Conservation (phyloP, 2,329 filamentous ascomycete species). For the Scytalidium sp. region DNA sequence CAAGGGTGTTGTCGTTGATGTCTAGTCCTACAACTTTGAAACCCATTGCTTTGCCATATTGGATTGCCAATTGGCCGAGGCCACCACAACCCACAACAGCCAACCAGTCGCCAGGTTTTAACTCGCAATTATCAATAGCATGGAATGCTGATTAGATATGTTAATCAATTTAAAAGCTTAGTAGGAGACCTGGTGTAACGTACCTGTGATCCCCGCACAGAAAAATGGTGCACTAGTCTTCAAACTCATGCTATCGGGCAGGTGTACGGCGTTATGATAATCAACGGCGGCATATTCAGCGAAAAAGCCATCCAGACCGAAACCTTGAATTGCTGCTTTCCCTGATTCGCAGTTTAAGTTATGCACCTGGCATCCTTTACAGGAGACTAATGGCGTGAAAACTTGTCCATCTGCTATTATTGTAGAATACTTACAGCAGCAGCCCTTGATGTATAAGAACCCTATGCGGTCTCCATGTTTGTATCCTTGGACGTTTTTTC, state of each 20-base stretch:
- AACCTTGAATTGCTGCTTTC: constrained; percentile 38
- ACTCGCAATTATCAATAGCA: constrained; percentile 33
- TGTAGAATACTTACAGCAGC: constrained; percentile 34
- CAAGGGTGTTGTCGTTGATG: constrained; percentile 11
- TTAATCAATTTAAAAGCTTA: not conserved
- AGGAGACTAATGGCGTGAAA: constrained; percentile 15
- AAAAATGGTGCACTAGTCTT: constrained; percentile 39
- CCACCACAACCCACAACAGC: constrained; percentile 18
- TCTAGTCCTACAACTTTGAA: constrained; percentile 18
- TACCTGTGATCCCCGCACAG: constrained; percentile 45
- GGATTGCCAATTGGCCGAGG: constrained; percentile 15
- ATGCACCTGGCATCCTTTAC: constrained; percentile 42
- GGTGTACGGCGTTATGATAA: constrained; percentile 38
- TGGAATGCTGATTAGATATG: constrained; percentile 27
- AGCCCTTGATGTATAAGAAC: constrained; percentile 41
- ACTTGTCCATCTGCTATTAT: no score
- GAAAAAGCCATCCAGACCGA: constrained; percentile 41
- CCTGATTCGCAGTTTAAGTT: constrained; percentile 37
- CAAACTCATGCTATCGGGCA: constrained; percentile 34
- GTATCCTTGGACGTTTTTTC: constrained; percentile 35
- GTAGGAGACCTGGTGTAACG: constrained; percentile 10
- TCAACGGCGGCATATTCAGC: constrained; percentile 44
- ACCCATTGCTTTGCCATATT: constrained; percentile 16
- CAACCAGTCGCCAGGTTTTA: constrained; percentile 30
- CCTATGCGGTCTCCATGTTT: constrained; percentile 41